Evolutionary conservation across 192 early-diverging fungal species (phyloP).

Genomic region (Backusella tarrabulga): DNA sequence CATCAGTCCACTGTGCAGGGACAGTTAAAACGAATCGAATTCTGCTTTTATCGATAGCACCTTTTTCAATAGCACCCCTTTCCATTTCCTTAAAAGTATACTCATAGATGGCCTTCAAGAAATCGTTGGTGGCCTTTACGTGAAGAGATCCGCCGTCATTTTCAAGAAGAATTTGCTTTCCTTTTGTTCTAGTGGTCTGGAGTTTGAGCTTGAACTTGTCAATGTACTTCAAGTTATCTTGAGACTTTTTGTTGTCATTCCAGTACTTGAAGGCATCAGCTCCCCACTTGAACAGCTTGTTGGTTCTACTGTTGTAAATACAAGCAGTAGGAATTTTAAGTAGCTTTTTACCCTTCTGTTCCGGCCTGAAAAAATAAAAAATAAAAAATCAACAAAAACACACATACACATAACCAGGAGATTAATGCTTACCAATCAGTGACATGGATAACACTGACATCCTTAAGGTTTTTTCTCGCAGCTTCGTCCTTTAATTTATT

Average conservation of each 20-base stretch:
- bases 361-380: not conserved
- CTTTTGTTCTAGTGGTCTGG: not conserved
- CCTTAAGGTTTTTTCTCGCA: not conserved
- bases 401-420: not conserved
- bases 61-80: not conserved
- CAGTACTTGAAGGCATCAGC: not conserved
- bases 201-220: constrained; percentile 2
- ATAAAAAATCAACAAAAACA: not conserved
- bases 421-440: not conserved
- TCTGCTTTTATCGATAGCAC: not conserved
- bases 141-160: not conserved
- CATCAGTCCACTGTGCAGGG: constrained; percentile 6
- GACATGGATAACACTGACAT: not conserved
- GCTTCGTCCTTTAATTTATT: not conserved
- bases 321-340: not conserved
- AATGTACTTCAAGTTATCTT: no score
- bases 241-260: not conserved
- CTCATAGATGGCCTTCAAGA: constrained; percentile 3
- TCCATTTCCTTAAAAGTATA: not conserved
- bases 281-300: constrained; percentile 1
- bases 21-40: constrained; percentile 10
- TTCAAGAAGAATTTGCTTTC: not conserved
- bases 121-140: not conserved
- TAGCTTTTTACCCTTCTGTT: not conserved
- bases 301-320: not conserved